These are phyloP conservation scores for Citrus australasica DNA, from an alignment of 345 rosid species.

Conservation along the genomic window DNA sequence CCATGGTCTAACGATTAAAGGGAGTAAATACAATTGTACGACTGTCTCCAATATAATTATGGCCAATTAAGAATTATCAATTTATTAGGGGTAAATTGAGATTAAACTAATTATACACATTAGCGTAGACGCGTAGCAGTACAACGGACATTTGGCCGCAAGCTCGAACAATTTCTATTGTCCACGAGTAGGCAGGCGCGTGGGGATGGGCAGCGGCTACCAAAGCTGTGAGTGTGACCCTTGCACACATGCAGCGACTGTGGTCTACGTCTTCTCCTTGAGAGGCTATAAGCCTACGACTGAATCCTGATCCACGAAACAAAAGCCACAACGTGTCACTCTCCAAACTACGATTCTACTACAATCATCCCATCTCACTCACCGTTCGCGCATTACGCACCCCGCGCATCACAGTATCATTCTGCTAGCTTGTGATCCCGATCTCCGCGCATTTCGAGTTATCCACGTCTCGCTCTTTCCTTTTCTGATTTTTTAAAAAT, in stretches of 20 bases:
- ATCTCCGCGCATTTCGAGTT: slow-evolving; percentile 2
- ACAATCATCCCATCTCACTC: too few species aligned
- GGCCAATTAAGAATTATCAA: too few species aligned
- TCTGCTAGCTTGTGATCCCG: too few species aligned
- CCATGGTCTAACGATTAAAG: too few species aligned
- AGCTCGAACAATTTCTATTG: too few species aligned
- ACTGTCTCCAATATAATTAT: too few species aligned
- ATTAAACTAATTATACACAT: too few species aligned
- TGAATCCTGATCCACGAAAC: not conserved
- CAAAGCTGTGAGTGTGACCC: slow-evolving; percentile 1
- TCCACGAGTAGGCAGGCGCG: not conserved
- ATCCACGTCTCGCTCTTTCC: not conserved
- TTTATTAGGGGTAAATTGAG: too few species aligned
- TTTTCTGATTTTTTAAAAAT: not conserved
- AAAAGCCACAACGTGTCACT: slow-evolving; percentile 2
- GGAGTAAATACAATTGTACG: too few species aligned
- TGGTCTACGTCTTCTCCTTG: not conserved
- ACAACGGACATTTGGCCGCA: too few species aligned
- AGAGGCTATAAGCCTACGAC: not conserved
- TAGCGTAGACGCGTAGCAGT: too few species aligned
- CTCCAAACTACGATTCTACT: not conserved
- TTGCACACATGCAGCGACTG: not conserved
- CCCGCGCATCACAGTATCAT: too few species aligned
- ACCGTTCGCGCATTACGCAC: not conserved
- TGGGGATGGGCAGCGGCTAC: not conserved